phyloP scores from a whole-genome alignment of 306 rosid species.

The Canavalia gladiata region DNA sequence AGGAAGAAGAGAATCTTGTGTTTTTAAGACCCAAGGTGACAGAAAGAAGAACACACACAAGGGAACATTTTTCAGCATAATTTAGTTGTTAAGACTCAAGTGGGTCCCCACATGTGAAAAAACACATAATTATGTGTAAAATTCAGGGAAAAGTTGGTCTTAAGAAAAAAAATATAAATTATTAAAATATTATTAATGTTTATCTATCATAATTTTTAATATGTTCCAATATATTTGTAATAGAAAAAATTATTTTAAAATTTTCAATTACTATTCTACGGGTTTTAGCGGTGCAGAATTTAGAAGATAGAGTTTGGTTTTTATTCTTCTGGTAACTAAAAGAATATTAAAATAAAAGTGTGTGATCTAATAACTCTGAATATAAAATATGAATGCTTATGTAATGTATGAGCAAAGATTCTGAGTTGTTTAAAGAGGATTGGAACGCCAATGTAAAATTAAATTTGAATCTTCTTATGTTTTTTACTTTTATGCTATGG shows the following conservation, averaged over 20 bases:
- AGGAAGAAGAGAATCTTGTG: slow-evolving; percentile 42
- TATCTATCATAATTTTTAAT: too few relatives aligned
- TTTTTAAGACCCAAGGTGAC: slow-evolving; percentile 32
- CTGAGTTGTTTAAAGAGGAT: neutral
- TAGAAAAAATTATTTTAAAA: too few relatives aligned
- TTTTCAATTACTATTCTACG: too few relatives aligned
- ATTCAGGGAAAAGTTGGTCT: too few relatives aligned
- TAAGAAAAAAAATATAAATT: too few relatives aligned
- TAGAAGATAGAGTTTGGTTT: neutral
- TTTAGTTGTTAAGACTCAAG: slow-evolving; percentile 17
- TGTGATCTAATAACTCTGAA: neutral
- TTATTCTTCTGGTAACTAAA: neutral
- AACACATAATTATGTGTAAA: too few relatives aligned
- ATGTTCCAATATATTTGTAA: too few relatives aligned
- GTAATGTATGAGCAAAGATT: neutral
- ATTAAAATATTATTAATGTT: too few relatives aligned
- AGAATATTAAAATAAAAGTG: neutral
- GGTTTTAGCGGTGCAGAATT: neutral
- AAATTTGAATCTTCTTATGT: neutral
- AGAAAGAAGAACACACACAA: slow-evolving; percentile 32
- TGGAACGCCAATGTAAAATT: neutral
- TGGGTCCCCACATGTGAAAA: neutral
- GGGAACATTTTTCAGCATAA: slow-evolving; percentile 22
- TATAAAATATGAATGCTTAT: neutral
- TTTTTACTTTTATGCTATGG: neutral